Conservation (phyloP, 2,329 filamentous ascomycete species). For the Aspergillus chevalieri region DNA sequence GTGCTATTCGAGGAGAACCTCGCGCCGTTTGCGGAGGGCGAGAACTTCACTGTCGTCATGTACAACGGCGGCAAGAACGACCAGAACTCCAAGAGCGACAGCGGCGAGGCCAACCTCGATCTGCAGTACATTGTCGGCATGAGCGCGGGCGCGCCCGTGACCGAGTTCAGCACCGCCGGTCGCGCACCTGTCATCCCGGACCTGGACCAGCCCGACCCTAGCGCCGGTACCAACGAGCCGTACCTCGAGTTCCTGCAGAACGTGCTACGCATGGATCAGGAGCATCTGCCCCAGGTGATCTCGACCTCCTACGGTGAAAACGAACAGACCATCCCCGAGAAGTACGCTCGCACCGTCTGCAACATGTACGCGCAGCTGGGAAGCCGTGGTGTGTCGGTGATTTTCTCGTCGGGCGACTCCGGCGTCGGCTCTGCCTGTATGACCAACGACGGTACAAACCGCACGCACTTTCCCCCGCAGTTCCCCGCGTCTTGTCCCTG, state of each 20-base stretch:
- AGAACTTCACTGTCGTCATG: constrained; percentile 40
- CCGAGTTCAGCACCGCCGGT: constrained; percentile 45
- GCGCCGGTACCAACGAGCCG: constrained; percentile 44
- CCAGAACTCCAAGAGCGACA: constrained; percentile 32
- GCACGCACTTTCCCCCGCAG: constrained; percentile 37
- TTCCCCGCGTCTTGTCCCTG: constrained; percentile 36
- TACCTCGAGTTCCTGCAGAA: constrained; percentile 32
- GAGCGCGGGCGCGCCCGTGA: constrained; percentile 38
- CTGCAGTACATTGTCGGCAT: constrained; percentile 45
- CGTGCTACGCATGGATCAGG: constrained; percentile 23
- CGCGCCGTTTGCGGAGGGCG: constrained; percentile 35
- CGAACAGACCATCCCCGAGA: constrained; percentile 33
- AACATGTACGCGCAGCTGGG: constrained; percentile 46
- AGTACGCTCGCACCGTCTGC: constrained; percentile 36
- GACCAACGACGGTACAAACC: constrained; percentile 30
- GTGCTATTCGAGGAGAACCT: constrained; percentile 33
- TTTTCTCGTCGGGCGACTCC: constrained; percentile 47
- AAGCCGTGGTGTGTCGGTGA: constrained; percentile 43
- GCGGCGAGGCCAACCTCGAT: constrained; percentile 47
- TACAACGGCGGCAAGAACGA: constrained; percentile 38
- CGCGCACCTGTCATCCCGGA: constrained; percentile 43
- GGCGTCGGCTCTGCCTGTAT: constrained; percentile 36
- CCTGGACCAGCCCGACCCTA: constrained; percentile 39
- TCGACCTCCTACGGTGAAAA: constrained; percentile 38
- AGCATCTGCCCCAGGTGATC: constrained; percentile 31